These are phyloP conservation scores for Plasmodium malariae DNA, from an alignment of 169 alveolate genomes.

Conservation along the genomic window DNA sequence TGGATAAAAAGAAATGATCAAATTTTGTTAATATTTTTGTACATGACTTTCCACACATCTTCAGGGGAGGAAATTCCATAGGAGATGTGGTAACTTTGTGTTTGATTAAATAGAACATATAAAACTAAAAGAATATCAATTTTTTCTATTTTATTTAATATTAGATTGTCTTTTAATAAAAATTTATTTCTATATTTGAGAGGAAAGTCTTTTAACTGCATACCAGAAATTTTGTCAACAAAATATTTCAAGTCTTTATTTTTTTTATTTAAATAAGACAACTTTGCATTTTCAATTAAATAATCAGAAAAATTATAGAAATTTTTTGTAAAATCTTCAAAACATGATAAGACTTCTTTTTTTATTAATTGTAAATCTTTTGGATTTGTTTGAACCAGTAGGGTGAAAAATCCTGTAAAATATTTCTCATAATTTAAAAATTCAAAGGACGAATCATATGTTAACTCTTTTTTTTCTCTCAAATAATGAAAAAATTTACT, in stretches of 20 bases:
- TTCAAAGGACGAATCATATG: conserved; percentile 89
- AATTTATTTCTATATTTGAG: conserved; percentile 56
- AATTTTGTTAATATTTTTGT: conserved; percentile 55
- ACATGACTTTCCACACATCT: conserved; percentile 20
- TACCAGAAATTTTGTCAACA: conserved; percentile 60
- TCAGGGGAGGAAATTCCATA: conserved; percentile 74
- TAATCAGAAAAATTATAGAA: conserved; percentile 63
- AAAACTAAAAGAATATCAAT: conserved; percentile 55
- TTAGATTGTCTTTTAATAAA: conserved; percentile 41
- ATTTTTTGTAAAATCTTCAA: conserved; percentile 44
- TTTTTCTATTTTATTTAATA: conserved; percentile 66
- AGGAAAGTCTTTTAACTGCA: conserved; percentile 65
- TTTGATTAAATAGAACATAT: conserved; percentile 56
- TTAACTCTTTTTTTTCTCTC: conserved; percentile 88
- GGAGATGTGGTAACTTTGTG: conserved; percentile 53
- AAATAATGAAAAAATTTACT: conserved; percentile 78
- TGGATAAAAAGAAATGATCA: neutral
- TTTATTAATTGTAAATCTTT: conserved; percentile 79
- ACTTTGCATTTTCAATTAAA: conserved; percentile 69
- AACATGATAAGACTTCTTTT: conserved; percentile 76
- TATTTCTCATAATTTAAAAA: conserved; percentile 86
- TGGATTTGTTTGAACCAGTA: conserved; percentile 86
- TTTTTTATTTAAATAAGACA: conserved; percentile 53
- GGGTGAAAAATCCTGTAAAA: conserved; percentile 85
- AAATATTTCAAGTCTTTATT: conserved; percentile 76